Conservation (phyloP, 371 early-diverging fungal species). For the Dipsacomyces acuminosporus region DNA sequence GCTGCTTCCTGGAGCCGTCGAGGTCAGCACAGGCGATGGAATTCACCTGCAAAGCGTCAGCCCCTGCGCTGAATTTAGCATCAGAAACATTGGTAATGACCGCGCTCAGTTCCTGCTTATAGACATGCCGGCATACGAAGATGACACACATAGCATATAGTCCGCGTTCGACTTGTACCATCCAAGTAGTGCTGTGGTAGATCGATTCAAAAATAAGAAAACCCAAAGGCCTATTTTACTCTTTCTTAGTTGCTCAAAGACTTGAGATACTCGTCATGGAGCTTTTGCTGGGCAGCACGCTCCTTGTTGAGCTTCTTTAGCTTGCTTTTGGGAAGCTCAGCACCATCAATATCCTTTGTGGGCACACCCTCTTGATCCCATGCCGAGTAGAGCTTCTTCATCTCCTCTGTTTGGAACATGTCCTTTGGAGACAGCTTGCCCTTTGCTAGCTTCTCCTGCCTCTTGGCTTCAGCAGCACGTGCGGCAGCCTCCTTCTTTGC, state of each 20-base stretch:
- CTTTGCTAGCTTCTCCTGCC: slow-evolving; percentile 67
- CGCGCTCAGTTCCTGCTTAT: slow-evolving; percentile 41
- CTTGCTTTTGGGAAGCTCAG: slow-evolving; percentile 75
- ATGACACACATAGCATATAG: slow-evolving; percentile 18
- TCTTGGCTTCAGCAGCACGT: slow-evolving; percentile 60
- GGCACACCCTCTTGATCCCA: slow-evolving; percentile 90
- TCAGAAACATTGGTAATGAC: slow-evolving; percentile 33
- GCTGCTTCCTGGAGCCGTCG: slow-evolving; percentile 28
- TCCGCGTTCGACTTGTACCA: neutral
- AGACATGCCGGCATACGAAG: slow-evolving; percentile 38
- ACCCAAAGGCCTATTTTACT: too few relatives aligned
- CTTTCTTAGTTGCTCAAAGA: neutral
- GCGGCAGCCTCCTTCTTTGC: slow-evolving; percentile 62
- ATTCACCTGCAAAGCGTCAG: slow-evolving; percentile 21
- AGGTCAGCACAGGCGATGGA: slow-evolving; percentile 24
- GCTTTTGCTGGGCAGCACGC: slow-evolving; percentile 73
- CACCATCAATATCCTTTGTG: slow-evolving; percentile 73
- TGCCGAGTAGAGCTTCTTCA: slow-evolving; percentile 59
- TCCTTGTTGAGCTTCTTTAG: slow-evolving; percentile 87
- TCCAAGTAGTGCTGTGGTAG: too few relatives aligned
- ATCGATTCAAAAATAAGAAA: too few relatives aligned
- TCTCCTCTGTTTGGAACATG: slow-evolving; percentile 65
- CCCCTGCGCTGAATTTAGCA: slow-evolving; percentile 16
- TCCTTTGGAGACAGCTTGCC: slow-evolving; percentile 71
- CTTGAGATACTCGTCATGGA: slow-evolving; percentile 78